phyloP scores from a whole-genome alignment of 2,329 filamentous ascomycete species.

The Botrytis medusae region DNA sequence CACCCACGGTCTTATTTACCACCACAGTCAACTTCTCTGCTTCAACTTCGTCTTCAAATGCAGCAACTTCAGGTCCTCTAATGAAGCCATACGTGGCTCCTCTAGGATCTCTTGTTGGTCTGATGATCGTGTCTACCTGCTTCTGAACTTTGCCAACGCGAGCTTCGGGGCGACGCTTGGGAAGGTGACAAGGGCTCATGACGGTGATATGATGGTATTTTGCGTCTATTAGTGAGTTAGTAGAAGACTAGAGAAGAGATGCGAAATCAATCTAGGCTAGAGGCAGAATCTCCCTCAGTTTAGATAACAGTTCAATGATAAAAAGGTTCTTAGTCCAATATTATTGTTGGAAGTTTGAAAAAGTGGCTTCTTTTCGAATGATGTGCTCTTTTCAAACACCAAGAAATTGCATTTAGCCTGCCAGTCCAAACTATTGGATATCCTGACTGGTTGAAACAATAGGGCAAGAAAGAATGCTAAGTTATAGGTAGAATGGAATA shows the following conservation, averaged over 20 bases:
- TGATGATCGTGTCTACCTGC: not conserved
- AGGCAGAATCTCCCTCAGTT: not conserved
- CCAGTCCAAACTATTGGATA: not conserved
- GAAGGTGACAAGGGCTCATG: not conserved
- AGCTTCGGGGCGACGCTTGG: not conserved
- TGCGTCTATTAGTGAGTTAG: not conserved
- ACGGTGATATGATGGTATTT: not conserved
- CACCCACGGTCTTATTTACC: no score
- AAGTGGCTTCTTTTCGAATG: not conserved
- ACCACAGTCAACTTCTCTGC: not conserved
- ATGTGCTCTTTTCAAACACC: not conserved
- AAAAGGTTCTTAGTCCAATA: not conserved
- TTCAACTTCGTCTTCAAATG: not conserved
- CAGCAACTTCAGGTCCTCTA: not conserved
- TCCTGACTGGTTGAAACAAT: not conserved
- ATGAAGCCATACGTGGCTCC: slow-evolving; percentile 3
- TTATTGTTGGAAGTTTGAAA: not conserved
- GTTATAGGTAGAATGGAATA: no score
- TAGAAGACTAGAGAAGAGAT: not conserved
- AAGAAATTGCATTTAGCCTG: not conserved
- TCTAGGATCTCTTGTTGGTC: not conserved
- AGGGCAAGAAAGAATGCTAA: not conserved
- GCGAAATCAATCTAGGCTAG: not conserved
- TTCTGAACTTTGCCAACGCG: not conserved
- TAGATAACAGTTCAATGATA: not conserved